Evolutionary conservation across 1,284 basidiomycete genomes (phyloP), one percentile per base, ranked within the genome.

Genomic region (Blastosporella zonata): DNA sequence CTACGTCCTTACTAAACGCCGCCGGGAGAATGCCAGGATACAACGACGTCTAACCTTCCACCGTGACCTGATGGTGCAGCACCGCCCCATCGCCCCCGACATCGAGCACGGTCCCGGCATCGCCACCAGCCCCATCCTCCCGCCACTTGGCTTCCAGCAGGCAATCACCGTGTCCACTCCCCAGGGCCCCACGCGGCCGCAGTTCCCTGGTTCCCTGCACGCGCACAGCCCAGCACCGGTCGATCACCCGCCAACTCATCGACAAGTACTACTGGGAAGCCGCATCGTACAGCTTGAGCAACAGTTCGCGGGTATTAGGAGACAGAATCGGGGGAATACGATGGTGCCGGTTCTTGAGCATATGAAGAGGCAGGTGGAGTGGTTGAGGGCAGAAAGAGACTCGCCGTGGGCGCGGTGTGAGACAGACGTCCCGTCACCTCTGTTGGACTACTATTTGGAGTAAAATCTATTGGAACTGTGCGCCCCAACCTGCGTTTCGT

Each of bases 31-130:
- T 3, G 18, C n/a, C 29, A 31, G 22, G 29, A 29, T 17, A n/a
- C 28, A 17, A 6, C 44, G 45, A 3, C 52, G 53, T 12, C 15
- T 55, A 6, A 55, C 53, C 1, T 59, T 57, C 40, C 34, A 52
- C 29, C 51, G 50, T 13, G 49, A 56, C 23, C 7, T 54, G 13
- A 57, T 59, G 57, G 52, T 59, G 18, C 53, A 56, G 27, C 45
- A 35, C 25, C 51, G 49, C 0, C 49, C 41, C 10, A 21, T 20
- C 10, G 41, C 47, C 27, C 10, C 15, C 18, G 53, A 58, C 35
- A 28, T 54, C 27, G 53, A 56, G 15, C 22, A 34, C 33, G 44
- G 47, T 6, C 25, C 2, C 29, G 36, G 8, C 25, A 37, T 23
- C n/a, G 39, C 18, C 20, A 35, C 36, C 12, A 49, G 35, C 23